phyloP scores from a whole-genome alignment of 139 green algal genomes.

The Dunaliella primolecta region DNA sequence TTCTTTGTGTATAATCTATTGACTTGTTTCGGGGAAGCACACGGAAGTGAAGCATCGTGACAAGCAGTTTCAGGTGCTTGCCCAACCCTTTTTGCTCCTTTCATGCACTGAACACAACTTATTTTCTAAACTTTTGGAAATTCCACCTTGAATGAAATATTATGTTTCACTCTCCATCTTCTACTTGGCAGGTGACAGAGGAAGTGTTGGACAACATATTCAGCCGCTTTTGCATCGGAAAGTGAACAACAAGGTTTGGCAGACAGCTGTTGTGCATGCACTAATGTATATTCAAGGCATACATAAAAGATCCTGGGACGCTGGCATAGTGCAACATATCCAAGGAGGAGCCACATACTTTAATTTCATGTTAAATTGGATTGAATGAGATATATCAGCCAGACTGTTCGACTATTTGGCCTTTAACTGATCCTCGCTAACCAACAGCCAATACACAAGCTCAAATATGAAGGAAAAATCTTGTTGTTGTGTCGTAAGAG shows the following conservation, averaged over 20 bases:
- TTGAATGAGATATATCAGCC: too few relatives aligned
- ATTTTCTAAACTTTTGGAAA: too few relatives aligned
- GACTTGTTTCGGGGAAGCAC: too few relatives aligned
- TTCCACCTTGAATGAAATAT: too few relatives aligned
- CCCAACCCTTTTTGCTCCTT: too few relatives aligned
- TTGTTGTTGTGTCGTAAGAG: background rate
- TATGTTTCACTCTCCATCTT: background rate
- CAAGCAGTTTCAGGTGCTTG: too few relatives aligned
- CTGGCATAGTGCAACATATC: too few relatives aligned
- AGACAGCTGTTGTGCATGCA: background rate
- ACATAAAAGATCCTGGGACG: background rate
- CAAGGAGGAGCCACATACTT: background rate
- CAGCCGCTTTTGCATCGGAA: conserved; percentile 55
- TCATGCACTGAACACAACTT: too few relatives aligned
- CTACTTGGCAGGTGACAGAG: conserved; percentile 46
- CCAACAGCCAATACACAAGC: background rate
- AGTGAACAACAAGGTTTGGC: conserved; percentile 28
- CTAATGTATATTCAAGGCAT: background rate
- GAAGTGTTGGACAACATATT: conserved; percentile 91
- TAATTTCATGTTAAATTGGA: background rate
- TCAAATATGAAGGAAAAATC: background rate
- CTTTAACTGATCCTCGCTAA: too few relatives aligned
- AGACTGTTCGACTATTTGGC: too few relatives aligned
- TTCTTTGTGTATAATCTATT: background rate
- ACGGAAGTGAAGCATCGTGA: too few relatives aligned